Base-by-base conservation (phyloP, 2,329 filamentous ascomycete species). In the Claviceps sp. region DNA sequence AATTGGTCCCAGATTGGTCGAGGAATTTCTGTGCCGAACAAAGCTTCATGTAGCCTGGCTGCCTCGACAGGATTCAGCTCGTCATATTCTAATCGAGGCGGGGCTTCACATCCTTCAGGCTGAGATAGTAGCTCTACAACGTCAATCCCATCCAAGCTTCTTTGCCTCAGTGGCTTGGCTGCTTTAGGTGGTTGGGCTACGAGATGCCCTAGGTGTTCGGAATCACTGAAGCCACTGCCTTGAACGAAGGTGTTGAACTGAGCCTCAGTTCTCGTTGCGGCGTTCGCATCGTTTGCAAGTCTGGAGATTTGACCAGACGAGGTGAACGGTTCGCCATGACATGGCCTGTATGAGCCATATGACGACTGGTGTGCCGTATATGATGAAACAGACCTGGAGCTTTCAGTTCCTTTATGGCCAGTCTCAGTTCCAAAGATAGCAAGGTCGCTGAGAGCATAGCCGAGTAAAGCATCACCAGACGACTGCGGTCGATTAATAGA, bases 1-100 rank as follows among this genome's bases (percentile, higher is more conserved):
- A 73, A 59, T 38, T 67, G 64, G 52, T 75, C 68, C 74, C 74
- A 78, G 10, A 51, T 49, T 24, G 51, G 48, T 39, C 47, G 43
- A 17, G 34, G 17, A 4, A 22, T 42, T 22, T 44, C 45, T 42
- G 54, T 41, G 38, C 59, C 60, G 53, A 74, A 75, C 6, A 74
- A 62, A 4, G 69, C 66, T 40, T 59, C 60, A 47, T 64, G 66
- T 8, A 75, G 62, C 24, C 58, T 66, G 5, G 52, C 58, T 19
- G 61, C 54, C 48, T 68, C 68, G 17, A 58, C 57, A 14, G 60
- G 56, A 14, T 63, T 60, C 10, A 66, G 43, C n/a, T 61, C 59
- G 13, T 58, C 51, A 7, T 54, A 50, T 2, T 59, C 56, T 19
- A 64, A 59, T 4, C 62, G 54, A 8, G 56, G 50, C 22, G 43